Conservation (phyloP, 257 asterid species). For the Jacaranda copaia region DNA sequence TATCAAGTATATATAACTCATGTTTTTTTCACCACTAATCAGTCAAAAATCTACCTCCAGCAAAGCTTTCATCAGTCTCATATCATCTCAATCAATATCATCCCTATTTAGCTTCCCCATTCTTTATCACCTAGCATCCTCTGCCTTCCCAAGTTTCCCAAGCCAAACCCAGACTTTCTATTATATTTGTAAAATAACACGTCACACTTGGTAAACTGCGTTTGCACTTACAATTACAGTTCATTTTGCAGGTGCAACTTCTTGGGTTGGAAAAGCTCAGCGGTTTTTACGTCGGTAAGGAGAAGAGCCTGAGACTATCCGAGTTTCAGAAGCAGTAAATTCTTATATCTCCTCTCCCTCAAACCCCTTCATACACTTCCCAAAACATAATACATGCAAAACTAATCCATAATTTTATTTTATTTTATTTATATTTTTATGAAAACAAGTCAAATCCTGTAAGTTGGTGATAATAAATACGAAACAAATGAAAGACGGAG, state of each 20-base stretch:
- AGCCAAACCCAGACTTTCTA: conserved; percentile 9
- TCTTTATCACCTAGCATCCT: conserved; percentile 5
- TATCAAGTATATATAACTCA: conserved; percentile 36
- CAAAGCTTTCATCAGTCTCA: conserved; percentile 1
- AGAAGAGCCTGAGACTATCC: conserved; percentile 26
- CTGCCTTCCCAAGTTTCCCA: conserved; percentile 3
- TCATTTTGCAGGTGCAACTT: conserved; percentile 33
- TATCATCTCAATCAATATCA: conserved; percentile 30
- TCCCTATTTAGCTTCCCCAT: conserved; percentile 1
- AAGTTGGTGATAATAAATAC: conserved; percentile 11
- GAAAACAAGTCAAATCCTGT: neutral
- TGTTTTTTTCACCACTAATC: conserved; percentile 28
- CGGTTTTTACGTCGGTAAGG: conserved; percentile 56
- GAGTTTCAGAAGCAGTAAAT: conserved; percentile 32
- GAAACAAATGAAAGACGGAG: neutral
- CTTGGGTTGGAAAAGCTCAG: conserved; percentile 47
- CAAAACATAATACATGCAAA: conserved; percentile 3
- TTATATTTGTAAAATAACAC: conserved; percentile 1
- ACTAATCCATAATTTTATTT: neutral
- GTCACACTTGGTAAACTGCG: conserved; percentile 7
- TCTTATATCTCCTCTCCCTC: conserved; percentile 4
- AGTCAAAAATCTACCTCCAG: conserved; percentile 5
- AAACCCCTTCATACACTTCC: neutral
- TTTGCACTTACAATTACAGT: neutral
- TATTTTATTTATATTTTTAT: neutral